Evolutionary conservation across 2,329 filamentous ascomycete species (phyloP), one percentile per base, ranked within the genome.

Genomic region (Cladobotryum protrusum): DNA sequence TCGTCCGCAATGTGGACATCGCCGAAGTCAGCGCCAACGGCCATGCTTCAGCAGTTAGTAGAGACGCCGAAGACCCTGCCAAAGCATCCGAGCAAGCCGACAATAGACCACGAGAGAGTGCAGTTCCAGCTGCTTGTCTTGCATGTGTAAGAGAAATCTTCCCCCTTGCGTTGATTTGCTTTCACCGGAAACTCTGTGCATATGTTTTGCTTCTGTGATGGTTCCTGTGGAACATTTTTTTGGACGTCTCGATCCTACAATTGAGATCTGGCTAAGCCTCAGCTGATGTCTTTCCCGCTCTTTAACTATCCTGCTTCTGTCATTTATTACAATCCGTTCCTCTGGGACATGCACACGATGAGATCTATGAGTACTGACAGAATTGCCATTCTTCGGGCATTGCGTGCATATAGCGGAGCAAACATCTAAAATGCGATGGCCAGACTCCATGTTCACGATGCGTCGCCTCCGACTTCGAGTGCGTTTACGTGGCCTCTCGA

Each of bases 391-490:
- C 35, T 37, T 17, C n/a, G 18, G 17, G 45, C 35, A 24, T 18
- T 29, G 24, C 41, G 41, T 43, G 15, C 40, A 43, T 20, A 33
- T 61, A 82, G 79, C 73, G 79, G 46, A 70, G 63, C 55, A 82
- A 87, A 61, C 87, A 91, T 65, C 75, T 90, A 44, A 91, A 89
- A 63, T 91, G 87, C 63, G 85, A 90, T 65, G 86, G 85, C 24
- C 68, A 73, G 35, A 82, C 69, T 32, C 86, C 87, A 12, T 91
- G 87, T 67, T 76, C 78, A 43, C 81, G 87, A 48, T 91, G 87
- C 66, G 69, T 70, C 18, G 67, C 72, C 45, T 75, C 77, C 43
- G 76, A 77, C 49, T 69, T 75, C 15, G 75, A 83, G 43, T 92
- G 87, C 65, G 70, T 82, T 60, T 90, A 89, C 63, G 80, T 88